Conservation (phyloP, 768 basidiomycete species). For the Panus rudis region DNA sequence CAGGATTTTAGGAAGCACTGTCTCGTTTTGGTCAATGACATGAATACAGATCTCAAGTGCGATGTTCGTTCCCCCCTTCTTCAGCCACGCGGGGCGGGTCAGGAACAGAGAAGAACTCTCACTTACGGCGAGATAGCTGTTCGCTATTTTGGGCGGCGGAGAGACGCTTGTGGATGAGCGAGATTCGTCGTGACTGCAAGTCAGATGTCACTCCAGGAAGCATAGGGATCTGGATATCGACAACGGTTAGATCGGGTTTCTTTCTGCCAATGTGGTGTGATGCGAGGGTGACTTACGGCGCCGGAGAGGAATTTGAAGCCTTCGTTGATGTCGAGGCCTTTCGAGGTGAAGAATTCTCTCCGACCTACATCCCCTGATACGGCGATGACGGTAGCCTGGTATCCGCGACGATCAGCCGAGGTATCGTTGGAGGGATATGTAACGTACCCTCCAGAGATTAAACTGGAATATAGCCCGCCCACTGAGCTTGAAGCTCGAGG, state of each 20-base stretch:
- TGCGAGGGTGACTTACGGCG: slow-evolving; percentile 42
- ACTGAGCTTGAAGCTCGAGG: slow-evolving; percentile 62
- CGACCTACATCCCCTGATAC: slow-evolving; percentile 70
- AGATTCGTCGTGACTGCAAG: slow-evolving; percentile 52
- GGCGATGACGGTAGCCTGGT: slow-evolving; percentile 65
- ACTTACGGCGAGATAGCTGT: slow-evolving; percentile 54
- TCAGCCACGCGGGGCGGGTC: slow-evolving; percentile 1
- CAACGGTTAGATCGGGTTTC: slow-evolving; percentile 15
- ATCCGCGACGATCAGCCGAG: slow-evolving; percentile 11
- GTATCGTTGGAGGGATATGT: slow-evolving; percentile 5
- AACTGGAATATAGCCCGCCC: slow-evolving; percentile 65
- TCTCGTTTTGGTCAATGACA: slow-evolving; percentile 4
- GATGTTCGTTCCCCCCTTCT: slow-evolving; percentile 4
- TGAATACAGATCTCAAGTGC: slow-evolving; percentile 3
- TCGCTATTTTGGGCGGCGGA: slow-evolving; percentile 55
- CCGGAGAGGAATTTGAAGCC: slow-evolving; percentile 77
- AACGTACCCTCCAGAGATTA: slow-evolving; percentile 55
- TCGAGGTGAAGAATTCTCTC: slow-evolving; percentile 61
- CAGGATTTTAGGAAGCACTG: slow-evolving; percentile 62
- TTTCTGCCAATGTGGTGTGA: slow-evolving; percentile 1
- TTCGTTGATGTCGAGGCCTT: slow-evolving; percentile 68
- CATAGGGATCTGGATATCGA: slow-evolving; percentile 56
- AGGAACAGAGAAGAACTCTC: slow-evolving; percentile 9
- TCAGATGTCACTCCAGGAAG: slow-evolving; percentile 69
- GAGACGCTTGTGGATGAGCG: slow-evolving; percentile 67